Conservation (phyloP, 176 grass and related monocot species). For the Paspalum notatum region DNA sequence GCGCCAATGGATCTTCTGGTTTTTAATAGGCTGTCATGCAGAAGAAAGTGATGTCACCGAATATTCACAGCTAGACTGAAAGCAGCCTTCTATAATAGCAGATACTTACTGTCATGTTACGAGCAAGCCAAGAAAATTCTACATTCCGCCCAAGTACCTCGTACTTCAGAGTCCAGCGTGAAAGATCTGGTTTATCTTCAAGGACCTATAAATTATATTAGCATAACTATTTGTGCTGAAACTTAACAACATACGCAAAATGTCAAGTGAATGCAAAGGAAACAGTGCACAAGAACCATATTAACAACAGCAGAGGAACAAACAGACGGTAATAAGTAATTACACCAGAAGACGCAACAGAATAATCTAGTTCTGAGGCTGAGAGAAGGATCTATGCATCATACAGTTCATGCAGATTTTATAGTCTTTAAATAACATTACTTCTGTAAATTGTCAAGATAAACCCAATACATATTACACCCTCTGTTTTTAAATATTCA, state of each 20-base stretch:
- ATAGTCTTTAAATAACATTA: not conserved
- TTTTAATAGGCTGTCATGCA: constrained; percentile 72
- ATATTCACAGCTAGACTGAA: constrained; percentile 17
- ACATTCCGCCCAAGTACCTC: constrained; percentile 74
- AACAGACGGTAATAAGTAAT: not conserved
- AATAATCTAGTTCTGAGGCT: not conserved
- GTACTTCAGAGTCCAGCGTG: constrained; percentile 88
- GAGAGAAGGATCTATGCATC: constrained; percentile 23
- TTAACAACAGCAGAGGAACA: not conserved
- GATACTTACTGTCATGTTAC: constrained; percentile 71
- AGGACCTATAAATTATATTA: constrained; percentile 60
- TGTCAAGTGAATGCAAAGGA: constrained; percentile 20
- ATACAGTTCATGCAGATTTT: not conserved
- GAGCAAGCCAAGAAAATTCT: constrained; percentile 95
- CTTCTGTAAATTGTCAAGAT: too few relatives aligned
- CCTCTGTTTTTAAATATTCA: too few relatives aligned
- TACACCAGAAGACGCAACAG: not conserved
- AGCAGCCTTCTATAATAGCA: constrained; percentile 10
- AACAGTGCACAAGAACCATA: not conserved
- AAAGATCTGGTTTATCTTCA: constrained; percentile 88
- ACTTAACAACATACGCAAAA: constrained; percentile 13
- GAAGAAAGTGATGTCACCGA: constrained; percentile 28
- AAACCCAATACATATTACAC: too few relatives aligned
- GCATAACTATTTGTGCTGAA: not conserved
- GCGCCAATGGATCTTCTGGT: constrained; percentile 98